These are phyloP conservation scores for Clarkia xantiana DNA, from an alignment of 345 rosid species.

Conservation along the genomic window DNA sequence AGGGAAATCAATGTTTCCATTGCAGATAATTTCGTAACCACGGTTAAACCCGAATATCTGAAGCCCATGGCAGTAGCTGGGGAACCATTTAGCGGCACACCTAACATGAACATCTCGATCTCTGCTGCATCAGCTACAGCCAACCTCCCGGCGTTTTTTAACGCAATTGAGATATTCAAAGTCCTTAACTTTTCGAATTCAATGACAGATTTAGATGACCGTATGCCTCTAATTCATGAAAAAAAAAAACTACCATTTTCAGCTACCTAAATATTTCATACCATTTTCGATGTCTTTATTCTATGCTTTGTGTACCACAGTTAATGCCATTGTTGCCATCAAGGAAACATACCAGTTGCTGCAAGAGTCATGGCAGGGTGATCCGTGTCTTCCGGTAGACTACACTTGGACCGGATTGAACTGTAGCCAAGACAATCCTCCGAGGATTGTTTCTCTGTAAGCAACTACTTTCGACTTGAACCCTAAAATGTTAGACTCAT, in stretches of 20 bases:
- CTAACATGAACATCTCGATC: background rate
- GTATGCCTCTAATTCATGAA: background rate
- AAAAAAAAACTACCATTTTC: no score
- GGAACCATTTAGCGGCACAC: background rate
- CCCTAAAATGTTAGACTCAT: background rate
- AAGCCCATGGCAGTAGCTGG: background rate
- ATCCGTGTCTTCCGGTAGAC: slow-evolving; percentile 13
- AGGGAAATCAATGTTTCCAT: background rate
- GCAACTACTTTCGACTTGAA: background rate
- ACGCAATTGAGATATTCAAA: slow-evolving; percentile 2
- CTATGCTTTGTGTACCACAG: slow-evolving; percentile 10
- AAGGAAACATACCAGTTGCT: slow-evolving; percentile 9
- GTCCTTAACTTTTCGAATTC: background rate
- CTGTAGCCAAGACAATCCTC: slow-evolving; percentile 18
- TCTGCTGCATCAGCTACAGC: background rate
- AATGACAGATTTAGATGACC: background rate
- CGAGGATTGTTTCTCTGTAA: slow-evolving; percentile 34
- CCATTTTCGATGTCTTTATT: background rate
- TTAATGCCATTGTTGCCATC: slow-evolving; percentile 14
- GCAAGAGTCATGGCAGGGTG: slow-evolving; percentile 18
- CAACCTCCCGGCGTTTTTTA: slow-evolving; percentile 3
- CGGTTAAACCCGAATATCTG: background rate
- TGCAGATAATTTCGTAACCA: background rate
- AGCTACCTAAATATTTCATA: no score
- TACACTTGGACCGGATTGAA: slow-evolving; percentile 10